Evolutionary conservation across 176 grass and related monocot genomes (phyloP).

Genomic region (Neostapfia colusana): DNA sequence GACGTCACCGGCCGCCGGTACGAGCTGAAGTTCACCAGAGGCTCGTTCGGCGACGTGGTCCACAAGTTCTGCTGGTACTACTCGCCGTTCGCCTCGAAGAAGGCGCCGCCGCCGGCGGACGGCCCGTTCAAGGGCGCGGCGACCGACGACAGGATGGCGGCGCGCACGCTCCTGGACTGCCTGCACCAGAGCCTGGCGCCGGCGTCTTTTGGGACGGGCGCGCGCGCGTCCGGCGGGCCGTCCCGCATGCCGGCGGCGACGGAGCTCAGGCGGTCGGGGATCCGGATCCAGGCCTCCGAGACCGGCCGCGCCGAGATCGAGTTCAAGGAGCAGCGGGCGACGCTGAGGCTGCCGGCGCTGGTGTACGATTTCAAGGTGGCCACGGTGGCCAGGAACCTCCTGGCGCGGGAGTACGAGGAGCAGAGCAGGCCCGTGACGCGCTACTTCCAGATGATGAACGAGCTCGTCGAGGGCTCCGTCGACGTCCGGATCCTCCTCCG

Average conservation of each 20-base stretch:
- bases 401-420: constrained; percentile 48
- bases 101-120: neutral
- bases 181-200: constrained; percentile 34
- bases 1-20: too few relatives aligned
- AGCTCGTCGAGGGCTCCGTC: constrained; percentile 39
- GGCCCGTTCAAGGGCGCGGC: neutral
- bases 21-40: too few relatives aligned
- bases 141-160: neutral
- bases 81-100: constrained; percentile 43
- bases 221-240: neutral
- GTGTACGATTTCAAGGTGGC: constrained; percentile 54
- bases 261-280: constrained; percentile 42
- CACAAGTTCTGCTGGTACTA: constrained; percentile 57
- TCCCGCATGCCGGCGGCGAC: constrained; percentile 36
- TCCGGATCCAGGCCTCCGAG: constrained; percentile 30
- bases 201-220: neutral
- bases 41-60: constrained; percentile 19
- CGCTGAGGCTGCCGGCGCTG: constrained; percentile 42
- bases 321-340: constrained; percentile 9
- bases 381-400: constrained; percentile 54
- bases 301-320: constrained; percentile 6
- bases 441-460: constrained; percentile 69
- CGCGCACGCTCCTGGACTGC: constrained; percentile 35
- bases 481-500: constrained; percentile 44
- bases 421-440: constrained; percentile 53